Base-by-base conservation (phyloP, 345 rosid species). In the Anastatica hierochuntica region DNA sequence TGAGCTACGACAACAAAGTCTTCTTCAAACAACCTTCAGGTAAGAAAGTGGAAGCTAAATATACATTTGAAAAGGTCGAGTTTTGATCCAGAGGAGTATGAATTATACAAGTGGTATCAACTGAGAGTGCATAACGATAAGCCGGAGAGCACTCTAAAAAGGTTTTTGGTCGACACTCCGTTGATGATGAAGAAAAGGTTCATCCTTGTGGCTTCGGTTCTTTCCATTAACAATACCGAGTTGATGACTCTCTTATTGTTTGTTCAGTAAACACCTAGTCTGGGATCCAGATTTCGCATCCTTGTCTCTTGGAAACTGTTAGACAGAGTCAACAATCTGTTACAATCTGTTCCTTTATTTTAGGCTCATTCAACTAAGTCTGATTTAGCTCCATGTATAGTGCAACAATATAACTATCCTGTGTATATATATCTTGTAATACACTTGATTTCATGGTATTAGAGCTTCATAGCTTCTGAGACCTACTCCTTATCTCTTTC, bases 261-360 rank as follows among this genome's bases (percentile, higher is more conserved):
- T 90, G 76, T 90, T 95, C 0, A 90, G 98, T 76, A 87, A 82
- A 69, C 87, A 87, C 67, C 68, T 90, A 38, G 84, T 90, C 64
- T 90, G 98, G 96, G 98, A 90, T 68, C 96, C 98, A 12, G 98
- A 87, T 66, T 73, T 68, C 50, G 90, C 96, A 37, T 82, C 72
- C 55, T 54, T 90, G 37, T 87, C 98, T 4, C 67, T 79, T 24
- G 98, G 96, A 35, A 90, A 87, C 65, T 90, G 85, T 90, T 27
- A 81, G 75, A 56, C 78, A 76, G 66, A 90, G 74, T 72, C 81
- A 79, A 73, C n/a, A n/a, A n/a, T n/a, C n/a, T n/a, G n/a, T n/a
- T n/a, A n/a, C n/a, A n/a, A n/a, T n/a, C n/a, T n/a, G n/a, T n/a
- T n/a, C n/a, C n/a, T n/a, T n/a, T n/a, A n/a, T n/a, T n/a, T n/a